Evolutionary conservation across 257 asterid species (phyloP).

Genomic region (Misopates orontium): DNA sequence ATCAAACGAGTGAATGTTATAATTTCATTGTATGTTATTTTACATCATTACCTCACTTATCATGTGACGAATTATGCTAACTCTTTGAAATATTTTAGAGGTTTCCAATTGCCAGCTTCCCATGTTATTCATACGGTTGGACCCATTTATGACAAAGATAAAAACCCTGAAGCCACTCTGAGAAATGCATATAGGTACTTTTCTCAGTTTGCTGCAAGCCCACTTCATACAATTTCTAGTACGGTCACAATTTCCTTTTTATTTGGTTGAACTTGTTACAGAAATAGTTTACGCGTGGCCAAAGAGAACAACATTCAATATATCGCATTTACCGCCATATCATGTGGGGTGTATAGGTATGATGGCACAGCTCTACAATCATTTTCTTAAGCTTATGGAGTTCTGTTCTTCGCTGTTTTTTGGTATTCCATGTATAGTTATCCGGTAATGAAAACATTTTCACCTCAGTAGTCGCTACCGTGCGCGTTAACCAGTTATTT

Average conservation of each 20-base stretch:
- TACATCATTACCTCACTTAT: constrained; percentile 2
- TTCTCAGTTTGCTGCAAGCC: constrained; percentile 9
- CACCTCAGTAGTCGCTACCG: no score
- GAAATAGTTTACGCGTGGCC: constrained; percentile 80
- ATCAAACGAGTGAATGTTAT: no score
- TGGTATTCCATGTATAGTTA: no score
- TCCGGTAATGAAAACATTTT: no score
- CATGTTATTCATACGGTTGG: constrained; percentile 97
- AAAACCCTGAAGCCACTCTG: constrained; percentile 64
- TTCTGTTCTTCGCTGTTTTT: background rate
- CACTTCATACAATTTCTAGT: background rate
- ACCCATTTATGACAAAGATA: constrained; percentile 62
- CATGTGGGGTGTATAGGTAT: constrained; percentile 85
- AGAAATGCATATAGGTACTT: constrained; percentile 76
- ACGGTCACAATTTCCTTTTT: constrained; percentile 12
- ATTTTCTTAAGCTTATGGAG: background rate
- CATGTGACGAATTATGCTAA: constrained; percentile 29
- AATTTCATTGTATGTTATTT: background rate
- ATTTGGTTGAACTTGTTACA: constrained; percentile 40
- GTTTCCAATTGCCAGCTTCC: constrained; percentile 85
- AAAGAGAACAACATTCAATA: constrained; percentile 72
- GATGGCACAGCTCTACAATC: constrained; percentile 1
- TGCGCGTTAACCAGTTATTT: no score
- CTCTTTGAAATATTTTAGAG: constrained; percentile 50
- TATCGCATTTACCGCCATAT: constrained; percentile 89